Percentiles rank a stretch among this genome's conserved stretches.
Conservation (phyloP, 345 rosid genomes). For the Isatis tinctoria region DNA sequence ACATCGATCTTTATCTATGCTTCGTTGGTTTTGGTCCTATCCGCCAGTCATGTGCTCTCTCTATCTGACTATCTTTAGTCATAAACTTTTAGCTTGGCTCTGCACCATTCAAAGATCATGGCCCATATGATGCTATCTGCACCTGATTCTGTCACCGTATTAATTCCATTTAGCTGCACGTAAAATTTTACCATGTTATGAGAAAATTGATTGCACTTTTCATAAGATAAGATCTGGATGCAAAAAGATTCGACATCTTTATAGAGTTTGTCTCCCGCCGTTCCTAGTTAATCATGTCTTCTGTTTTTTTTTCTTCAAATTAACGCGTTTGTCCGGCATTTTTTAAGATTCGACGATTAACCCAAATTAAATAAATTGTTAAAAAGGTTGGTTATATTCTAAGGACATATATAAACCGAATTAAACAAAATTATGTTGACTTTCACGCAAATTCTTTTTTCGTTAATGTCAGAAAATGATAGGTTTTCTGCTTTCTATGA, state of each 20-base stretch:
- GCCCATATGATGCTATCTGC: conserved; percentile 24
- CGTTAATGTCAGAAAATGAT: neutral
- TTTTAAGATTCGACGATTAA: neutral
- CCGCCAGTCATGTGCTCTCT: conserved; percentile 20
- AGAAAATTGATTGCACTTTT: neutral
- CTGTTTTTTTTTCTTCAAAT: neutral
- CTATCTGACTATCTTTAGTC: neutral
- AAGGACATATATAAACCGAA: neutral
- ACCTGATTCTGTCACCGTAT: conserved; percentile 19
- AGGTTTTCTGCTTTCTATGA: neutral
- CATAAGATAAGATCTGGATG: neutral
- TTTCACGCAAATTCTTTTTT: neutral
- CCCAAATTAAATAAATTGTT: neutral
- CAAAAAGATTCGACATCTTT: conserved; percentile 8
- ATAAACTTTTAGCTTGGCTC: conserved; percentile 10
- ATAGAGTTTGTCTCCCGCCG: conserved; percentile 3
- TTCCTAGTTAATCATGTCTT: neutral
- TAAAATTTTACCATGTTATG: neutral
- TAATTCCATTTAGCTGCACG: neutral
- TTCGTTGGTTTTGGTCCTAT: conserved; percentile 17
- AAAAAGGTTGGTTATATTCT: neutral
- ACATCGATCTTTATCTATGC: conserved; percentile 6
- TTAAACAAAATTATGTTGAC: neutral
- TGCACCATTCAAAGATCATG: conserved; percentile 27
- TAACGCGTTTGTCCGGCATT: neutral